Conservation (phyloP, 2,329 filamentous ascomycete genomes). For the Fusarium decemcellulare region DNA sequence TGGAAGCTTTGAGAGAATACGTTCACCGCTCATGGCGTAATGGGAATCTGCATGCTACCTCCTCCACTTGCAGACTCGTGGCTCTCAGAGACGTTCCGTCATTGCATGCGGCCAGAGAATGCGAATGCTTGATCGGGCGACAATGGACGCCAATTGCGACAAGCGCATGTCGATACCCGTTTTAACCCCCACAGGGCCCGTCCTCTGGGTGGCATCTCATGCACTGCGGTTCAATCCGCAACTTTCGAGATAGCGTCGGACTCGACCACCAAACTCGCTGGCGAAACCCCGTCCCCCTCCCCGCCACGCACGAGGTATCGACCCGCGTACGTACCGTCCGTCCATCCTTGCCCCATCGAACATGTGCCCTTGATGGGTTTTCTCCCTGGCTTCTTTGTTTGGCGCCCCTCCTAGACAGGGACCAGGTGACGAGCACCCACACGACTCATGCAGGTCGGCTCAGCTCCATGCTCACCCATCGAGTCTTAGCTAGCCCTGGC, state of each 20-base stretch:
- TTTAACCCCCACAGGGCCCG: slow-evolving; percentile 34
- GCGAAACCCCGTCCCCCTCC: slow-evolving; percentile 32
- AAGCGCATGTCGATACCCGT: slow-evolving; percentile 18
- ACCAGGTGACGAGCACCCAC: slow-evolving; percentile 40
- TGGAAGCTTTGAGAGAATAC: no score
- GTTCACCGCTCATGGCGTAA: background rate
- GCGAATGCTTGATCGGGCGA: slow-evolving; percentile 11
- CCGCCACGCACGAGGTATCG: slow-evolving; percentile 38
- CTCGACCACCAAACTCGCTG: slow-evolving; percentile 42
- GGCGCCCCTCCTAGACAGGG: slow-evolving; percentile 33
- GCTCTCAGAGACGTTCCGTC: background rate
- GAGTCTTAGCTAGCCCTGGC: slow-evolving; percentile 33
- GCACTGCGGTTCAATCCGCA: slow-evolving; percentile 54
- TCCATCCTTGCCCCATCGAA: slow-evolving; percentile 35
- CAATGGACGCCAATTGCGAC: slow-evolving; percentile 6
- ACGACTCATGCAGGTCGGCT: slow-evolving; percentile 42
- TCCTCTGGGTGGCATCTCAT: slow-evolving; percentile 46
- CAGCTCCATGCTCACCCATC: slow-evolving; percentile 38
- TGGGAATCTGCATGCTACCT: background rate
- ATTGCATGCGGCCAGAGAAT: slow-evolving; percentile 5
- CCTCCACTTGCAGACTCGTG: slow-evolving; percentile 3
- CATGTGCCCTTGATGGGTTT: slow-evolving; percentile 24
- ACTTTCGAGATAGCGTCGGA: slow-evolving; percentile 50
- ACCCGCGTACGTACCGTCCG: slow-evolving; percentile 22
- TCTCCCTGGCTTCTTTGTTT: slow-evolving; percentile 24